Evolutionary conservation across 495 filamentous ascomycete genomes (phyloP).

Genomic region (Penicillium mononematosum): DNA sequence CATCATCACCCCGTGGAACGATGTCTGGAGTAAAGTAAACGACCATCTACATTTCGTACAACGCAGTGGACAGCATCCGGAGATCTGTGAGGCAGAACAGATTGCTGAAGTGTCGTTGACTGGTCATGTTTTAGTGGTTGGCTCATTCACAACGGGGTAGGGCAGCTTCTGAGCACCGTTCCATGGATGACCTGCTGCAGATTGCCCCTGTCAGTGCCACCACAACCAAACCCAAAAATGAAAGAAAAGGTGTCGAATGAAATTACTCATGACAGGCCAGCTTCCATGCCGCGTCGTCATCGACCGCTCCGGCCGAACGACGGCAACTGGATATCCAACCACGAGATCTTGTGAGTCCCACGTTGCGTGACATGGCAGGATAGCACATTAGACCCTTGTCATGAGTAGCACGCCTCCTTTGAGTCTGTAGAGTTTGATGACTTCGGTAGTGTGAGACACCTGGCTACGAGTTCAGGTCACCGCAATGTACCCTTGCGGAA

Average conservation of each 20-base stretch:
- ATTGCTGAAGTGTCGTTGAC: background rate
- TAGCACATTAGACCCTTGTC: background rate
- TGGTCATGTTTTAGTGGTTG: constrained; percentile 1
- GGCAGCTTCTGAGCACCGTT: background rate
- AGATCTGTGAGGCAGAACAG: background rate
- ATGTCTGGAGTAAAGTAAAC: background rate
- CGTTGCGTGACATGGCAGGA: background rate
- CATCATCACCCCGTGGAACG: background rate
- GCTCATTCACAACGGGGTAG: background rate
- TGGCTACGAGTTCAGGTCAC: background rate
- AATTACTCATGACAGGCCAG: background rate
- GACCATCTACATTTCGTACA: background rate
- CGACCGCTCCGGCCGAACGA: constrained; percentile 3
- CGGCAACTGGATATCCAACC: constrained; percentile 1
- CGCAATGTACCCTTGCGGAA: background rate
- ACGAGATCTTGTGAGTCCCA: background rate
- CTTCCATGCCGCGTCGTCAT: background rate
- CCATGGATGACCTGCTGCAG: background rate
- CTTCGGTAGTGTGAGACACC: background rate
- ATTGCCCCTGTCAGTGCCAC: constrained; percentile 8
- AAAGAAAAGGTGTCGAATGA: background rate
- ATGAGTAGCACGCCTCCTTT: background rate
- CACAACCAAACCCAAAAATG: background rate
- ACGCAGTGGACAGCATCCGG: background rate
- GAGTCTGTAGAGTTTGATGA: background rate